These are phyloP conservation scores for Penium margaritaceum DNA, from an alignment of 139 green algal genomes.

Conservation along the genomic window DNA sequence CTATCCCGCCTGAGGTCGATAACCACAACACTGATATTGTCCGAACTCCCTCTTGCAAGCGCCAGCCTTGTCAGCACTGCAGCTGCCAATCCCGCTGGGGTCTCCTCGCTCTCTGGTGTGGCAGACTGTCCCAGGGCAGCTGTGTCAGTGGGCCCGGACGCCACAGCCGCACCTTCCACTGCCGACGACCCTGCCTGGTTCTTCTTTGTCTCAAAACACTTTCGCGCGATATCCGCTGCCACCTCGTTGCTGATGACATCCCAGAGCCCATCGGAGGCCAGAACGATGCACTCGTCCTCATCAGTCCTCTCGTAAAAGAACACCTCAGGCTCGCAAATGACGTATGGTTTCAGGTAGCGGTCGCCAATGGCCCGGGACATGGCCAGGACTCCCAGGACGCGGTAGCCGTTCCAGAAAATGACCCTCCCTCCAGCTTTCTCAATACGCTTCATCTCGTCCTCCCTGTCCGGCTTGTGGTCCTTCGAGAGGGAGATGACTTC, in stretches of 20 bases:
- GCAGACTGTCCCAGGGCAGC: no score
- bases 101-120: no score
- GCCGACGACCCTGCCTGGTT: no score
- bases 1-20: no score
- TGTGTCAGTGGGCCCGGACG: no score
- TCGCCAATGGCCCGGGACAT: slow-evolving; percentile 64
- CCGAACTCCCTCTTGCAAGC: no score
- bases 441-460: slow-evolving; percentile 66
- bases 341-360: slow-evolving; percentile 40
- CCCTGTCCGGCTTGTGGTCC: slow-evolving; percentile 56
- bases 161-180: no score
- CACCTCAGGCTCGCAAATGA: slow-evolving; percentile 38
- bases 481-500: slow-evolving; percentile 44
- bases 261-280: slow-evolving; percentile 34
- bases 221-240: slow-evolving; percentile 14
- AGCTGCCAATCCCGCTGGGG: no score
- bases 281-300: slow-evolving; percentile 38
- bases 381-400: slow-evolving; percentile 68
- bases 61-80: no score
- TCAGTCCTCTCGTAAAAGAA: background rate
- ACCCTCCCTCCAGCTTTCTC: slow-evolving; percentile 65
- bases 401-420: slow-evolving; percentile 67
- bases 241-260: slow-evolving; percentile 33
- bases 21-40: no score
- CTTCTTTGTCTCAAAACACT: no score